Evolutionary conservation across 306 rosid species (phyloP).

Genomic region (Prunus mongolica): DNA sequence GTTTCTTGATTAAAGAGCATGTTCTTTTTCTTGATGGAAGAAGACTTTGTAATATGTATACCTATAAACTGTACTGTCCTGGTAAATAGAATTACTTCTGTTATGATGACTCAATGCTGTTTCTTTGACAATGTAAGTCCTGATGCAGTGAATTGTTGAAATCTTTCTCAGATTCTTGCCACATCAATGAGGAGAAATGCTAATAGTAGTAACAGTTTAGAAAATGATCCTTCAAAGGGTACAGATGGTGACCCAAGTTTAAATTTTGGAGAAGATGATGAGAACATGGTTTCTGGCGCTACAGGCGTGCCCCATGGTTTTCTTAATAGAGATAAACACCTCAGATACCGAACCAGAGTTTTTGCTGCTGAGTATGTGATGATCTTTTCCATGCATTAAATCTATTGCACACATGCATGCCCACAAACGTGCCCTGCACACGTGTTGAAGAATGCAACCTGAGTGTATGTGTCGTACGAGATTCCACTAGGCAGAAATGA

Average conservation of each 20-base stretch:
- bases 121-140: neutral
- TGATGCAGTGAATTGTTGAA: conserved; percentile 22
- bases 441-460: neutral
- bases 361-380: conserved; percentile 97
- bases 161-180: conserved; percentile 73
- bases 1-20: neutral
- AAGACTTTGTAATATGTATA: neutral
- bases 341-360: conserved; percentile 91
- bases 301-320: conserved; percentile 31
- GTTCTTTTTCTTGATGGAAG: neutral
- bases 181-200: conserved; percentile 51
- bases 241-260: conserved; percentile 52
- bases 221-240: conserved; percentile 47
- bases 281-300: conserved; percentile 82
- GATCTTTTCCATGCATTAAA: conserved; percentile 4
- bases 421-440: neutral
- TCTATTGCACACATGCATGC: neutral
- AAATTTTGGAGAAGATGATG: conserved; percentile 65
- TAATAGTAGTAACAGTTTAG: conserved; percentile 37
- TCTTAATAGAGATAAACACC: conserved; percentile 76
- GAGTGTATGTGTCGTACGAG: neutral
- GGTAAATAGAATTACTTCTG: neutral
- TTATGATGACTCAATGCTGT: neutral
- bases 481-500: neutral
- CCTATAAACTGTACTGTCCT: neutral